Base-by-base conservation (phyloP, 805 yeast species). In the Metschnikowia cerradonensis region DNA sequence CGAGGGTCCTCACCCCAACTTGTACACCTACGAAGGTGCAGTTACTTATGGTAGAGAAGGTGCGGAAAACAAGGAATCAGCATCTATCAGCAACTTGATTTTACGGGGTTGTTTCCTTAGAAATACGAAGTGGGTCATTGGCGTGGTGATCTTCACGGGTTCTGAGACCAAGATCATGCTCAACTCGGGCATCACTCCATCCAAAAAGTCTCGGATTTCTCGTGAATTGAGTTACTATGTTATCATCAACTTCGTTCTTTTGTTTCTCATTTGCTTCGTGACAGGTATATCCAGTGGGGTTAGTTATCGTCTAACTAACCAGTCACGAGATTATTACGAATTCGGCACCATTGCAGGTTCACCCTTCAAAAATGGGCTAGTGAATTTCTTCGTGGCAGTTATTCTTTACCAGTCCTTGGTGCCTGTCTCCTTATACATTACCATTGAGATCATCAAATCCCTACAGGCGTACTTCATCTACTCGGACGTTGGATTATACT, bases 61-160 rank as follows among this genome's bases (percentile, higher is more conserved):
- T 7, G 56, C 49, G 23, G 58, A 51, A n/a, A 48, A 49, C 36
- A 77, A 82, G 65, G 94, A 87, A 65, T 79, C 91, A 4, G 78
- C 84, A 14, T 82, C 83, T 2, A 82, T 84, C 60, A 84, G 85
- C 63, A 86, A 87, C 62, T 60, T 86, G 64, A 67, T 88, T 39
- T 67, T 88, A 38, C 79, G 95, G 70, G 95, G 95, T 23, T 86
- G 89, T 60, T 75, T 80, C n/a, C 70, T 88, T 49, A 78, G 94
- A 69, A 88, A 88, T 62, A 87, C 94, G 1, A 85, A 84, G 66
- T 88, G 94, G 94, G 90, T 80, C 22, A 76, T 87, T 63, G 94
- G 94, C 50, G 60, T 87, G 26, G 94, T 86, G 15, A 72, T 80
- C 2, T 87, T 84, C 67, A 87, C 94, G 3, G 95, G 95, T 62